phyloP scores from a whole-genome alignment of 208 protist genomes.

The Leishmania tropica region DNA sequence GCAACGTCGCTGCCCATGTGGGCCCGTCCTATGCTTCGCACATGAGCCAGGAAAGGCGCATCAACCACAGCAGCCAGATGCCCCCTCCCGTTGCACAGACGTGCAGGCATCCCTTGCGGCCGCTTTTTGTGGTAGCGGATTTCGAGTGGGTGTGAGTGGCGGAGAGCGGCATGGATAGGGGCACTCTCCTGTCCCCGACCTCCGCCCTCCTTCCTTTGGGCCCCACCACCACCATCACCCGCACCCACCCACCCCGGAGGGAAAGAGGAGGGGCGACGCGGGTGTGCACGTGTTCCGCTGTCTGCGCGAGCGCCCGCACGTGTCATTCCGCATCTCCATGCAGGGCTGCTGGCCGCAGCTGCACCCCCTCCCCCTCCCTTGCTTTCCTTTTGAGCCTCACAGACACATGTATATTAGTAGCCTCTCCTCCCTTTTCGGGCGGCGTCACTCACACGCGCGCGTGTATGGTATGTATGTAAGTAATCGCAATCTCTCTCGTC shows the following conservation, averaged over 20 bases:
- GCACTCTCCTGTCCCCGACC: background rate
- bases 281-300: no score
- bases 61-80: background rate
- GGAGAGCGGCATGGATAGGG: background rate
- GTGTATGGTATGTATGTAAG: background rate
- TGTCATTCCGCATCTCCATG: background rate
- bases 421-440: background rate
- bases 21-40: conserved; percentile 3
- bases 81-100: background rate
- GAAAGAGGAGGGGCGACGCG: no score
- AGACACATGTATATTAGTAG: background rate
- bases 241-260: no score
- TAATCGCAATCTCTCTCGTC: background rate
- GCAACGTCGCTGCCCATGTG: conserved; percentile 5
- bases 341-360: background rate
- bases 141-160: background rate
- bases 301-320: background rate
- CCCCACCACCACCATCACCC: no score
- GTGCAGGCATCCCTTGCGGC: background rate
- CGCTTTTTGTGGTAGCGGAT: background rate
- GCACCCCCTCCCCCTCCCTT: background rate
- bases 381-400: background rate
- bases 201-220: background rate
- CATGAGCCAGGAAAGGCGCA: background rate
- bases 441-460: background rate